Evolutionary conservation across 2,329 filamentous ascomycete genomes (phyloP).

Genomic region (Ascochyta rabiei): DNA sequence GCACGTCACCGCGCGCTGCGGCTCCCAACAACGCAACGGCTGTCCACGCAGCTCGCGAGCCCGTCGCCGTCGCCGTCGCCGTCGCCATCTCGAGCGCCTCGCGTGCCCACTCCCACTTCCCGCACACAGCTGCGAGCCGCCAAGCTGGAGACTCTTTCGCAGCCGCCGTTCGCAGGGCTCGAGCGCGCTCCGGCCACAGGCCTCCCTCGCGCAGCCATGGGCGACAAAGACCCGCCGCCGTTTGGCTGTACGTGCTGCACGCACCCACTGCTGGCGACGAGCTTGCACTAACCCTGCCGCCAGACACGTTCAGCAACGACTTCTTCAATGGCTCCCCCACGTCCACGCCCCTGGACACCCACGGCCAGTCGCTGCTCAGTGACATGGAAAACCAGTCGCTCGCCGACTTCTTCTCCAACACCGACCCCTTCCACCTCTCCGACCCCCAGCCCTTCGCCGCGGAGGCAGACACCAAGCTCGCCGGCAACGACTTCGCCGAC

Average conservation of each 20-base stretch:
- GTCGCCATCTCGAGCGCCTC: neutral
- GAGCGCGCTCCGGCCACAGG: slow-evolving; percentile 33
- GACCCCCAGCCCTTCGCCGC: slow-evolving; percentile 22
- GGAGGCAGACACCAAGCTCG: slow-evolving; percentile 29
- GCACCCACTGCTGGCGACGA: too few relatives aligned
- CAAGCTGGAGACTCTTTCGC: slow-evolving; percentile 40
- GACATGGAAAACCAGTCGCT: slow-evolving; percentile 40
- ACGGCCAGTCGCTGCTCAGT: slow-evolving; percentile 39
- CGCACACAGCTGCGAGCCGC: slow-evolving; percentile 8
- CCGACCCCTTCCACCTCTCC: slow-evolving; percentile 34
- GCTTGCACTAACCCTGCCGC: slow-evolving; percentile 10
- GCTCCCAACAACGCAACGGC: slow-evolving; percentile 16
- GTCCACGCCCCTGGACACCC: slow-evolving; percentile 21
- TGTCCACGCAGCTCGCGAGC: neutral
- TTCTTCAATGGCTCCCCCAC: slow-evolving; percentile 26
- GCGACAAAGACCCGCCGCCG: slow-evolving; percentile 41
- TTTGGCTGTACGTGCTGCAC: slow-evolving; percentile 39
- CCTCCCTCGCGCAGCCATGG: slow-evolving; percentile 38
- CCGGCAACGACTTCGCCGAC: slow-evolving; percentile 31
- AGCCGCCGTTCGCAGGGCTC: slow-evolving; percentile 31
- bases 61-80: neutral
- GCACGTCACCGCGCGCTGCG: slow-evolving; percentile 24
- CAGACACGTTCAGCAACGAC: slow-evolving; percentile 39
- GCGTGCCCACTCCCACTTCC: slow-evolving; percentile 2
- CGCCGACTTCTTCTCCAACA: slow-evolving; percentile 42